Conservation (phyloP, 192 early-diverging fungal species). For the Entomortierella chlamydospora region DNA sequence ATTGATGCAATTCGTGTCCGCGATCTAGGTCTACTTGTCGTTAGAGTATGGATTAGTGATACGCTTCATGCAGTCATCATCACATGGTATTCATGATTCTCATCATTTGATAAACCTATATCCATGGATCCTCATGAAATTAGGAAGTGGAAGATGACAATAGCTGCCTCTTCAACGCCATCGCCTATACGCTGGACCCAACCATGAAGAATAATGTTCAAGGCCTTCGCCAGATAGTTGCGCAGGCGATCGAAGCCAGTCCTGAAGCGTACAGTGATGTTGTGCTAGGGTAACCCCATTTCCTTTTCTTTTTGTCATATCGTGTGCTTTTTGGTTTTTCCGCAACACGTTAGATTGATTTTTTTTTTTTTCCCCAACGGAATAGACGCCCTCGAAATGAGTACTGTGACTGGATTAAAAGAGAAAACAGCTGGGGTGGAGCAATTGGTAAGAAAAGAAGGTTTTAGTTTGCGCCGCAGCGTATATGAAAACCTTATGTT, state of each 20-base stretch:
- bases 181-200: slow-evolving; percentile 58
- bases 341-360: not conserved
- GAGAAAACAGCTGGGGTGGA: slow-evolving; percentile 81
- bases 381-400: slow-evolving; percentile 47
- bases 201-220: slow-evolving; percentile 37
- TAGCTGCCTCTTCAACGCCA: slow-evolving; percentile 75
- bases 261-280: slow-evolving; percentile 69
- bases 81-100: not conserved
- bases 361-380: not conserved
- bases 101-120: no score
- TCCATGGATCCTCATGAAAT: no score
- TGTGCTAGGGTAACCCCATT: slow-evolving; percentile 74
- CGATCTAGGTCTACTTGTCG: slow-evolving; percentile 43
- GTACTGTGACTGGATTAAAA: slow-evolving; percentile 78
- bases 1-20: slow-evolving; percentile 27
- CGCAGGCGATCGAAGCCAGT: slow-evolving; percentile 62
- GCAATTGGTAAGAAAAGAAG: slow-evolving; percentile 69
- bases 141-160: slow-evolving; percentile 78
- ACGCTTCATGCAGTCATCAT: not conserved
- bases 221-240: slow-evolving; percentile 54
- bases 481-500: not conserved
- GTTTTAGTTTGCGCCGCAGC: not conserved
- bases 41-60: slow-evolving; percentile 10
- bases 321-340: not conserved
- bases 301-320: not conserved